Conservation (phyloP, 2,329 filamentous ascomycete species). For the Colletotrichum cuscutae region DNA sequence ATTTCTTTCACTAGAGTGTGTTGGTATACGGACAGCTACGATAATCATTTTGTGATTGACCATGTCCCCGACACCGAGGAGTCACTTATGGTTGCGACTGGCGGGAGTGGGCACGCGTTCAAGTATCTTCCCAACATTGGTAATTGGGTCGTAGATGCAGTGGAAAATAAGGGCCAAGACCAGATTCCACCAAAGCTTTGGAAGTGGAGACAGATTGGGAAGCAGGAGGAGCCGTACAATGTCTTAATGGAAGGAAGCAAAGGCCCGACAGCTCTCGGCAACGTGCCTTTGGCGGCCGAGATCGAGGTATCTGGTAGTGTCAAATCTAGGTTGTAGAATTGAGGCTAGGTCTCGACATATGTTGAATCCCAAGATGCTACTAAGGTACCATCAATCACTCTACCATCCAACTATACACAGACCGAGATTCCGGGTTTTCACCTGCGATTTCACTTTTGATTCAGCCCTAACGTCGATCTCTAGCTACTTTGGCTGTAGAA, state of each 20-base stretch:
- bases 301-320: background rate
- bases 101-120: conserved; percentile 70
- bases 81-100: conserved; percentile 66
- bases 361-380: background rate
- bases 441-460: no score
- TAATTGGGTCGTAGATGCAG: conserved; percentile 61
- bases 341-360: background rate
- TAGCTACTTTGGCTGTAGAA: background rate
- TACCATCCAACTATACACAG: background rate
- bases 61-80: conserved; percentile 48
- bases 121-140: conserved; percentile 71
- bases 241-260: conserved; percentile 37
- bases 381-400: background rate
- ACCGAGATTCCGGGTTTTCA: background rate
- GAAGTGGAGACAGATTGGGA: conserved; percentile 36
- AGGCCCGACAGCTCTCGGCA: conserved; percentile 33
- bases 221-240: conserved; percentile 20
- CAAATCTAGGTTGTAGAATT: background rate
- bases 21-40: conserved; percentile 68
- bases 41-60: conserved; percentile 60
- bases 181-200: conserved; percentile 38
- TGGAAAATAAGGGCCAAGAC: conserved; percentile 50
- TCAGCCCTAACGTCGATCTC: no score
- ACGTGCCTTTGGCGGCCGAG: conserved; percentile 28
- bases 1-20: conserved; percentile 59